These are phyloP conservation scores for Eucalyptus leucophloia DNA, from an alignment of 345 rosid genomes.

Conservation along the genomic window DNA sequence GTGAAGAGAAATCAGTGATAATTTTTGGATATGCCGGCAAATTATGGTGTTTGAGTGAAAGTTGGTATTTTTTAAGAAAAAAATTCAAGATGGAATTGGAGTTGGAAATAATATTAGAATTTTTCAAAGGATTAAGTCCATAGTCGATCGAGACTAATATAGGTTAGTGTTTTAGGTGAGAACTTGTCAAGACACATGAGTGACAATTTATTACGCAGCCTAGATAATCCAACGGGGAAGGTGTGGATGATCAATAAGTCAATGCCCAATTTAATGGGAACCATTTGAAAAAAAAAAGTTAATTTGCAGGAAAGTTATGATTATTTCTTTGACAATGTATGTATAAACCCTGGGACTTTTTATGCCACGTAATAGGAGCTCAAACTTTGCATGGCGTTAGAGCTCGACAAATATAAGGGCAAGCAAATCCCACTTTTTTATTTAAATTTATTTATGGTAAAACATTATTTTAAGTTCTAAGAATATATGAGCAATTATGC, in stretches of 20 bases:
- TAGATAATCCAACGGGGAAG: background rate
- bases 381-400: background rate
- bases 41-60: background rate
- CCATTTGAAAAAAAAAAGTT: background rate
- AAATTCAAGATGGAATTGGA: background rate
- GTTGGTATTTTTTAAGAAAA: background rate
- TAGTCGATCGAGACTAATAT: background rate
- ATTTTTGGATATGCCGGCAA: rapidly evolving
- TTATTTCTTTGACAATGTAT: background rate
- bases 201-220: background rate
- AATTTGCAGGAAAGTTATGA: background rate
- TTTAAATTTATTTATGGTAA: background rate
- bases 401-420: background rate
- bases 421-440: background rate
- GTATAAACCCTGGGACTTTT: background rate
- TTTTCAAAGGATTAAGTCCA: background rate
- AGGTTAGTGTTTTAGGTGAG: background rate
- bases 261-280: background rate
- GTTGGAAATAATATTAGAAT: background rate
- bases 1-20: background rate
- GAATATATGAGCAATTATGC: background rate
- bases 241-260: background rate
- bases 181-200: background rate
- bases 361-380: background rate
- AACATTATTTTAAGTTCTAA: background rate